Evolutionary conservation across 768 basidiomycete species (phyloP).

Genomic region (Naganishia kalamii): DNA sequence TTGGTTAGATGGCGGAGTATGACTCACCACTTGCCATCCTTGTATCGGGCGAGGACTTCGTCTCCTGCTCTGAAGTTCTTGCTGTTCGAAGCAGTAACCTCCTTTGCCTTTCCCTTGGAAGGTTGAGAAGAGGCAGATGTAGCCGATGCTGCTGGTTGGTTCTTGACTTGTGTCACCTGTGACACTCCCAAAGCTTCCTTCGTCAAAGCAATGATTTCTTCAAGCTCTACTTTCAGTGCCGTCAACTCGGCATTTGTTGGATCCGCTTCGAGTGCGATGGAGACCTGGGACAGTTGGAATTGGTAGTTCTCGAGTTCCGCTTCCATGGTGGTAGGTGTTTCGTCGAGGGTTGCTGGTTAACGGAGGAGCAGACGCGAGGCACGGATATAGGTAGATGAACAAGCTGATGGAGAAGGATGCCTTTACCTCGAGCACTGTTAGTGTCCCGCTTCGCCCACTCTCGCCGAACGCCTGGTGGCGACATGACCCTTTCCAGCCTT

Average conservation of each 20-base stretch:
- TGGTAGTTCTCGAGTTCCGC: slow-evolving; percentile 45
- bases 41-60: slow-evolving; percentile 47
- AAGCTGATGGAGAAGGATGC: too few relatives aligned
- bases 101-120: slow-evolving; percentile 35
- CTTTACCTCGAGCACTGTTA: too few relatives aligned
- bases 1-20: background rate
- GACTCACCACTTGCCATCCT: slow-evolving; percentile 46
- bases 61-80: slow-evolving; percentile 44
- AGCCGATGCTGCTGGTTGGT: slow-evolving; percentile 17
- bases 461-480: too few relatives aligned
- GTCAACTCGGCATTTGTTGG: slow-evolving; percentile 42
- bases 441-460: too few relatives aligned
- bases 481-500: too few relatives aligned
- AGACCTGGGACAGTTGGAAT: slow-evolving; percentile 46
- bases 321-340: slow-evolving; percentile 36
- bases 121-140: background rate
- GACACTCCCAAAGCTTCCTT: slow-evolving; percentile 32
- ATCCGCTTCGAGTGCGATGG: slow-evolving; percentile 43
- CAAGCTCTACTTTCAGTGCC: slow-evolving; percentile 43
- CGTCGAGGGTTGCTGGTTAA: too few relatives aligned
- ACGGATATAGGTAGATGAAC: too few relatives aligned
- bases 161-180: background rate
- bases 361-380: too few relatives aligned
- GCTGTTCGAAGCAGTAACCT: background rate
- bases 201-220: slow-evolving; percentile 45